Base-by-base conservation (phyloP, 202 grass and related monocot species). In the Schoenoplectus triqueter region DNA sequence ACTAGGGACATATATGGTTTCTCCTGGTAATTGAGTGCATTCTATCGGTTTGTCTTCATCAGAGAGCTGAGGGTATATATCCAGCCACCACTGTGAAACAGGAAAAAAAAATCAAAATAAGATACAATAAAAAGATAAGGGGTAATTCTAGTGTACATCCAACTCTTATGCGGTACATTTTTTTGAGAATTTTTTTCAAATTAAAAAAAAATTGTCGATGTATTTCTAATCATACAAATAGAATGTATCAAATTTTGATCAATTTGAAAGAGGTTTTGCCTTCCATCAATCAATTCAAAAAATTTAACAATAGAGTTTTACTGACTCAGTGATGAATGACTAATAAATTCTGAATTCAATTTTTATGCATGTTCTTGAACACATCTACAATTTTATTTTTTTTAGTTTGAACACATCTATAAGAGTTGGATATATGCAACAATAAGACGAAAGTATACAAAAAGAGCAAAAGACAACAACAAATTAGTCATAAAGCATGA, bases 1-100 rank as follows among this genome's bases (percentile, higher is more conserved):
- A 95, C 86, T 98, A 49, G 95, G 95, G 89, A 98, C 93, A 89
- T 86, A 98, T 89, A 98, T 95, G 18, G 93, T 98, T 88, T 98
- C 93, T 90, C 95, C 95, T 60, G 95, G 89, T 17, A 93, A 66
- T 72, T 98, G 95, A 78, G 95, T 98, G 50, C 92, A 95, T 88
- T 98, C 91, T 82, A 95, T 76, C 85, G 95, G 95, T 81, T 95
- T 98, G 18, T 64, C 63, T 85, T 98, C 91, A 55, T 83, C 81
- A 68, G 81, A 83, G 19, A 83, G 81, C 3, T 70, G 81, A 69
- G 81, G 81, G 21, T 83, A 69, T 70, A 83, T 83, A 52, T 83
- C 81, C 52, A 83, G 64, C 81, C 65, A 70, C 63, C 81, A 83
- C 81, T 83, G 21, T 83, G 17, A 69, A 70, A 83, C 2, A 52